Evolutionary conservation across 2,329 filamentous ascomycete genomes (phyloP).

Genomic region (Aurifilum marmelostoma): DNA sequence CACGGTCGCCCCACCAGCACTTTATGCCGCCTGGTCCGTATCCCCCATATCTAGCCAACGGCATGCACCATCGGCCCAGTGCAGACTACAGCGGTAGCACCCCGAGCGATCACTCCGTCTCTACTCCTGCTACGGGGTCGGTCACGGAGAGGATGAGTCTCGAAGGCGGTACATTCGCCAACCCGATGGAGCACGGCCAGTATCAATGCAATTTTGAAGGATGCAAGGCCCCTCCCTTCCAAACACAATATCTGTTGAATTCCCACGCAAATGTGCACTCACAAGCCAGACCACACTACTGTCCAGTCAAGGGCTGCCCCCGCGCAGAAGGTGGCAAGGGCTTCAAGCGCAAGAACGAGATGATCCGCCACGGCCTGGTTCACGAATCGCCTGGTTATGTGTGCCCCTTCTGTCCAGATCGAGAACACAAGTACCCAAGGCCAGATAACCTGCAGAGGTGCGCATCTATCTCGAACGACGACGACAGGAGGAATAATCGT

Average conservation of each 20-base stretch:
- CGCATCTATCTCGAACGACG: slow-evolving; percentile 32
- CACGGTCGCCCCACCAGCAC: slow-evolving; percentile 52
- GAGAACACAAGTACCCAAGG: slow-evolving; percentile 91
- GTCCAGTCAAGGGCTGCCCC: slow-evolving; percentile 64
- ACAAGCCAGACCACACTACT: slow-evolving; percentile 67
- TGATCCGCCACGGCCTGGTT: slow-evolving; percentile 80
- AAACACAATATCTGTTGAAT: slow-evolving; percentile 77
- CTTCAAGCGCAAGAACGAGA: slow-evolving; percentile 74
- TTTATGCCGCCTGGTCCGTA: slow-evolving; percentile 45
- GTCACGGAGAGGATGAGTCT: slow-evolving; percentile 61
- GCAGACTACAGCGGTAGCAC: slow-evolving; percentile 50
- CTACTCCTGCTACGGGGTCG: slow-evolving; percentile 47
- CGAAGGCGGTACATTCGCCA: slow-evolving; percentile 47
- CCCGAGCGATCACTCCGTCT: slow-evolving; percentile 48
- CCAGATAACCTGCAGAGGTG: slow-evolving; percentile 96
- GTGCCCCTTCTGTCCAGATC: slow-evolving; percentile 92
- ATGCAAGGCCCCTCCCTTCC: slow-evolving; percentile 74
- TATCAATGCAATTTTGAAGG: slow-evolving; percentile 64
- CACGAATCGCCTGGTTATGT: slow-evolving; percentile 94
- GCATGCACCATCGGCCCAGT: slow-evolving; percentile 41
- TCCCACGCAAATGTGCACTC: slow-evolving; percentile 78
- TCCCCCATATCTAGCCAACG: slow-evolving; percentile 37
- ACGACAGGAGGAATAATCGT: too few relatives aligned
- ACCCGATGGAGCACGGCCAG: slow-evolving; percentile 49
- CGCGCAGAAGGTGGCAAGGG: slow-evolving; percentile 67